Conservation (phyloP, 768 basidiomycete genomes). For the Phallus indusiatus region DNA sequence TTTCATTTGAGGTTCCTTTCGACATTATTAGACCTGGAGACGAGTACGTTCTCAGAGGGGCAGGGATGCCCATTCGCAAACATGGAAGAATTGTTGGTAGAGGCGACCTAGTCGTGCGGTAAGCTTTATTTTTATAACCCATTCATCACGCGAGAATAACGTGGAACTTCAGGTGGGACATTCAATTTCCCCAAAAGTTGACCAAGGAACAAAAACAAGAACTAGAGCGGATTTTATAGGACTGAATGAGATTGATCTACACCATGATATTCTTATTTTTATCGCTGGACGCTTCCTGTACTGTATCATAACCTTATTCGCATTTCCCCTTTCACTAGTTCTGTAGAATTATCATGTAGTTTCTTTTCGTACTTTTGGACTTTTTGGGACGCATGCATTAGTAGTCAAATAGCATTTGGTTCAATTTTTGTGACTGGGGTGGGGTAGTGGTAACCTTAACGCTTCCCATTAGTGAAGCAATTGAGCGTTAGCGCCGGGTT, state of each 20-base stretch:
- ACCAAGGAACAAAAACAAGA: constrained; percentile 8
- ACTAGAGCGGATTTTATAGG: constrained; percentile 8
- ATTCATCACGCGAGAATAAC: not conserved
- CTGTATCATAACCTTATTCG: not conserved
- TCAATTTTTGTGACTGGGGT: not conserved
- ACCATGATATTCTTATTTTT: not conserved
- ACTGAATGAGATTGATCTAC: not conserved
- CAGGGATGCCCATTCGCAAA: constrained; percentile 62
- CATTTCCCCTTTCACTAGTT: not conserved
- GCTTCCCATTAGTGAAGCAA: constrained; percentile 1
- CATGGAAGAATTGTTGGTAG: constrained; percentile 42
- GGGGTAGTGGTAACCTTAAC: constrained; percentile 12
- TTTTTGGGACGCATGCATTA: not conserved
- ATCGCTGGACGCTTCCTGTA: not conserved
- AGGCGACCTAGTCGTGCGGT: constrained; percentile 60
- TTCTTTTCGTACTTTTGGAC: not conserved
- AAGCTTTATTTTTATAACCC: constrained; percentile 15
- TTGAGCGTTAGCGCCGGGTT: constrained; percentile 10
- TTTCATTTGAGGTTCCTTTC: constrained; percentile 43
- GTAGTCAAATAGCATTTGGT: not conserved
- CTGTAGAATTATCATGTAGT: not conserved
- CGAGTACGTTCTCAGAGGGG: constrained; percentile 43
- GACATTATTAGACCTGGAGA: constrained; percentile 36
- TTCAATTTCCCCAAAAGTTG: constrained; percentile 11
- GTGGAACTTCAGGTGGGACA: constrained; percentile 10